Evolutionary conservation across 202 grass and related monocot species (phyloP), one percentile per base, ranked within the genome.

Genomic region (Schoenoplectus tabernaemontani): DNA sequence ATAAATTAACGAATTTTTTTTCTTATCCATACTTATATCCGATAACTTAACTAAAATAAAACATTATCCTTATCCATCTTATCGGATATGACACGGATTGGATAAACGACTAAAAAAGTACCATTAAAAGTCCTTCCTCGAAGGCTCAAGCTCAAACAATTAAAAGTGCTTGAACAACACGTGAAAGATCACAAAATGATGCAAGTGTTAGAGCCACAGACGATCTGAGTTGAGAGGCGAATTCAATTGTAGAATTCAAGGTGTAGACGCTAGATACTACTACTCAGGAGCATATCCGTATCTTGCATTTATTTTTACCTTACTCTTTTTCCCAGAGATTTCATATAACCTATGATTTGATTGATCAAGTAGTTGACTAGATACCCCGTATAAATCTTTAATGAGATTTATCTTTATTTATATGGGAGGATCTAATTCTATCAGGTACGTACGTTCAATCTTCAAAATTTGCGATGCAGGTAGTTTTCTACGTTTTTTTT

Each of bases 351-450:
- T 74, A 34, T 74, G 69, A 74, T 74, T 74, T 74, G 69, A 74
- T 74, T 74, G 69, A 74, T 74, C 69, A 53, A 53, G 69, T 73
- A 33, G 69, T 74, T 74, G 69, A 74, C 69, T 74, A 74, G 68
- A 72, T 73, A 73, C 46, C 69, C 69, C 7, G 19, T 73, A 17
- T 2, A 32, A 30, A 47, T 47, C 68, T 73, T 53, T 53, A 74
- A 74, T 74, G 46, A 34, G 43, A 74, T 53, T 50, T 53, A 48
- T n/a, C n/a, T n/a, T n/a, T 71, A 47, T 71, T 30, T 16, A 71
- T 44, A 47, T 48, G 11, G 3, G 15, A 32, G 24, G 17, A 74
- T 53, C 46, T 51, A 74, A 74, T 74, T 74, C 44, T 32, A 3
- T 33, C 26, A 33, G 9, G n/a, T n/a, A n/a, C n/a, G 24, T 51